Evolutionary conservation across 2,329 filamentous ascomycete genomes (phyloP).

Genomic region (Leptographium lundbergii): DNA sequence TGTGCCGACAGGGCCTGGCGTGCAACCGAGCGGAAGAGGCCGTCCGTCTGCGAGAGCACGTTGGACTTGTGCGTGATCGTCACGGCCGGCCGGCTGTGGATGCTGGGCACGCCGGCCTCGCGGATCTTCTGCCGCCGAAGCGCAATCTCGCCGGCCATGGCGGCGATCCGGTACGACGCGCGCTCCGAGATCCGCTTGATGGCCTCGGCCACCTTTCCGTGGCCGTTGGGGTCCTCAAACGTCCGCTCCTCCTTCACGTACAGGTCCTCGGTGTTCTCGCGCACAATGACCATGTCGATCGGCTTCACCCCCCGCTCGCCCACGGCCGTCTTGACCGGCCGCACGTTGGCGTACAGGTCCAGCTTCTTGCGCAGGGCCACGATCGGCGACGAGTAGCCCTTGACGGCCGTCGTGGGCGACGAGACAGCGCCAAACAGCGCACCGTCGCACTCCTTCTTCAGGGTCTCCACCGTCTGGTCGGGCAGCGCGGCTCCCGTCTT

Average conservation of each 20-base stretch:
- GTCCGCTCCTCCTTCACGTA: slow-evolving; percentile 97
- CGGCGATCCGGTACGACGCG: slow-evolving; percentile 74
- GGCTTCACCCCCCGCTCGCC: slow-evolving; percentile 52
- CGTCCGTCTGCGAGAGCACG: slow-evolving; percentile 91
- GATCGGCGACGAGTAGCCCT: slow-evolving; percentile 93
- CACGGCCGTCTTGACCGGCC: slow-evolving; percentile 76
- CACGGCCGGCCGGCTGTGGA: slow-evolving; percentile 61
- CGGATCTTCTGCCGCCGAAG: slow-evolving; percentile 74
- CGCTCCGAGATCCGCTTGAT: slow-evolving; percentile 92
- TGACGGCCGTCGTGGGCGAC: slow-evolving; percentile 79
- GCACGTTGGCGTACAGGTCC: slow-evolving; percentile 92
- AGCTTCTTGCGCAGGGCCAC: slow-evolving; percentile 93
- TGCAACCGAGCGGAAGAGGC: slow-evolving; percentile 76
- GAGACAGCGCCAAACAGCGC: slow-evolving; percentile 93
- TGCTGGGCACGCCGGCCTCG: slow-evolving; percentile 37
- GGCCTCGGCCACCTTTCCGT: slow-evolving; percentile 81
- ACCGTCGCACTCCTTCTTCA: slow-evolving; percentile 85
- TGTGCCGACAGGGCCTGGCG: slow-evolving; percentile 56
- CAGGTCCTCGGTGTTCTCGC: slow-evolving; percentile 97
- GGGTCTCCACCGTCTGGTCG: slow-evolving; percentile 77
- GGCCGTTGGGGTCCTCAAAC: slow-evolving; percentile 40
- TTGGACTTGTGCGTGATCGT: slow-evolving; percentile 99
- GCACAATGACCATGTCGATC: slow-evolving; percentile 95
- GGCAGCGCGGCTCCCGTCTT: slow-evolving; percentile 78
- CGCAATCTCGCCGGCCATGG: slow-evolving; percentile 92